A percentile compares a stretch with the other conserved stretches of the same genome.
phyloP scores from a whole-genome alignment of 2,329 filamentous ascomycete genomes.

The Ophiostoma tasmaniense region DNA sequence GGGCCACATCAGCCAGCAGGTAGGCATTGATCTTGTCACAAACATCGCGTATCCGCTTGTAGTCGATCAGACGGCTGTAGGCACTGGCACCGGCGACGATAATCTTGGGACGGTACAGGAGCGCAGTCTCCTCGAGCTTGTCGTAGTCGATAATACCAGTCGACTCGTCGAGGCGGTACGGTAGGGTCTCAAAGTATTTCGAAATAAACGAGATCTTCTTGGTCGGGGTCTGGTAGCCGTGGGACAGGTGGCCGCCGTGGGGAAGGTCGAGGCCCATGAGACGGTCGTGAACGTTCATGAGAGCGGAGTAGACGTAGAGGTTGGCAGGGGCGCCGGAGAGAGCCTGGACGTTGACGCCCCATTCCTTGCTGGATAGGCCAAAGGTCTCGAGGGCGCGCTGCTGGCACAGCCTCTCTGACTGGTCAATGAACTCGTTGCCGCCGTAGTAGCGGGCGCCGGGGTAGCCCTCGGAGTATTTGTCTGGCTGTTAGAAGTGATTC shows the following conservation, averaged over 20 bases:
- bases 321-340: conserved; percentile 70
- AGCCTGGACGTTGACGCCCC: conserved; percentile 95
- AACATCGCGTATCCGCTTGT: conserved; percentile 82
- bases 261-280: conserved; percentile 96
- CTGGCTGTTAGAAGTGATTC: conserved; percentile 31
- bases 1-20: conserved; percentile 90
- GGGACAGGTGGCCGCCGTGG: conserved; percentile 89
- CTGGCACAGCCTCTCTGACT: conserved; percentile 83
- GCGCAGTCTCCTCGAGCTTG: conserved; percentile 76
- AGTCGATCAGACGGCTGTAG: conserved; percentile 94
- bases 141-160: conserved; percentile 95
- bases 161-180: conserved; percentile 81
- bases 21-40: conserved; percentile 89
- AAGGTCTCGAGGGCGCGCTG: conserved; percentile 83
- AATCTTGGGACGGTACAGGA: conserved; percentile 88
- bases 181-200: conserved; percentile 97
- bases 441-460: conserved; percentile 94
- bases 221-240: conserved; percentile 92
- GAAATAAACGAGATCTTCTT: conserved; percentile 97
- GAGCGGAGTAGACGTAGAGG: conserved; percentile 87
- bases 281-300: conserved; percentile 86
- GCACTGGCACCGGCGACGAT: conserved; percentile 92
- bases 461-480: conserved; percentile 98
- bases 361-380: conserved; percentile 71
- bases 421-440: conserved; percentile 92